Evolutionary conservation across 305 asterid species (phyloP).

Genomic region (Fraxinus dipetala): DNA sequence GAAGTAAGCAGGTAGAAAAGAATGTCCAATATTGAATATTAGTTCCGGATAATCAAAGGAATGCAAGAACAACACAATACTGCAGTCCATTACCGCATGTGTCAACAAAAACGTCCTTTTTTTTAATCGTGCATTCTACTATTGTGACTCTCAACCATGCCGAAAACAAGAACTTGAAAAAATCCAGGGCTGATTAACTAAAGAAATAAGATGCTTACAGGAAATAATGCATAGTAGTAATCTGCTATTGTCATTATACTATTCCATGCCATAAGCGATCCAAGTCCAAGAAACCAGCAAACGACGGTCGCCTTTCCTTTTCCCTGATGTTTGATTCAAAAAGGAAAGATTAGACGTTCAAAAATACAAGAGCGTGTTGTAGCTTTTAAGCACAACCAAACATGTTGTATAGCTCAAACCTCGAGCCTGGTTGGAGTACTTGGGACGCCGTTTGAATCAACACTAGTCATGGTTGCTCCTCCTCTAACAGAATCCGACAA

Average conservation of each 20-base stretch:
- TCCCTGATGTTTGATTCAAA: conserved; percentile 27
- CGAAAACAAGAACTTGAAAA: not conserved
- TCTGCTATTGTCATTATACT: conserved; percentile 43
- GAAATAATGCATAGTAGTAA: conserved; percentile 43
- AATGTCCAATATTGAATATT: not conserved
- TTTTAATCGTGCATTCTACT: not conserved
- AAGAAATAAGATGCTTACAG: conserved; percentile 22
- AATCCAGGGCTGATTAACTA: not conserved
- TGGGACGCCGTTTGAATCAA: not conserved
- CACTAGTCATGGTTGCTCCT: not conserved
- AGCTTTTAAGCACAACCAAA: not conserved
- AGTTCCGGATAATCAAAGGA: not conserved
- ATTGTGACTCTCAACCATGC: not conserved
- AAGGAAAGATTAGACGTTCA: not conserved
- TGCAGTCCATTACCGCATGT: not conserved
- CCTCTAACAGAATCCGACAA: not conserved
- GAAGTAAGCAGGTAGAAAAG: not conserved
- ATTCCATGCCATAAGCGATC: conserved; percentile 46
- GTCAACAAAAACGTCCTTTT: not conserved
- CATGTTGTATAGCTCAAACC: not conserved
- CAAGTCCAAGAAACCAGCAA: conserved; percentile 47
- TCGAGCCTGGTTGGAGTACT: not conserved
- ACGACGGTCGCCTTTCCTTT: conserved; percentile 31
- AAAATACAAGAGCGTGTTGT: not conserved
- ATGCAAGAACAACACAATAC: not conserved